phyloP scores from a whole-genome alignment of 768 basidiomycete genomes.

The Trametes sanguinea region DNA sequence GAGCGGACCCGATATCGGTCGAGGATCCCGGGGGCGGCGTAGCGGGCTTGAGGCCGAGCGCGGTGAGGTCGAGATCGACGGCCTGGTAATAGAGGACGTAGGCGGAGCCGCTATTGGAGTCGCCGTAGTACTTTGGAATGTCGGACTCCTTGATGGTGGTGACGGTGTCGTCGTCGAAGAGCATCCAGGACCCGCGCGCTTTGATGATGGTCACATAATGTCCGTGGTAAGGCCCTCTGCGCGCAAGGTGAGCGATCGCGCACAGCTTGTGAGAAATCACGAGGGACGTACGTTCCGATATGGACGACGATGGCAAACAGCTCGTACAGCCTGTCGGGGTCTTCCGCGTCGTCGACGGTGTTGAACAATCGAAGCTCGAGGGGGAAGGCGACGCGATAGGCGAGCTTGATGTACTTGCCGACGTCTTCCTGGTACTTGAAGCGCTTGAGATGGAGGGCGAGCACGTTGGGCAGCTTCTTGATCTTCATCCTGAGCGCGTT shows the following conservation, averaged over 20 bases:
- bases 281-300: conserved; percentile 77
- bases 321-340: conserved; percentile 91
- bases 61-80: conserved; percentile 74
- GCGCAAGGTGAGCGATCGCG: neutral
- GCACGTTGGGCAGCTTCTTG: conserved; percentile 91
- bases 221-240: conserved; percentile 95
- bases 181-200: conserved; percentile 77
- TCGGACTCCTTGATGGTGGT: conserved; percentile 85
- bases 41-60: conserved; percentile 62
- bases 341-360: conserved; percentile 89
- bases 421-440: conserved; percentile 98
- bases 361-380: conserved; percentile 94
- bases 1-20: conserved; percentile 16
- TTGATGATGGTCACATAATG: conserved; percentile 97
- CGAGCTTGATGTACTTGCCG: conserved; percentile 89
- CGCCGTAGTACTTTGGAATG: conserved; percentile 93
- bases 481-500: conserved; percentile 85
- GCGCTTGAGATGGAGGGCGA: conserved; percentile 94
- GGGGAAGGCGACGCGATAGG: conserved; percentile 96
- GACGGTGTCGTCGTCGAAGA: conserved; percentile 96
- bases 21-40: conserved; percentile 26
- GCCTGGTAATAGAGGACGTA: conserved; percentile 99
- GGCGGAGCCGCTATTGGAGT: conserved; percentile 82
- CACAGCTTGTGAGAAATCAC: conserved; percentile 7
- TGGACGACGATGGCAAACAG: conserved; percentile 98